A percentile compares a stretch with the other conserved stretches of the same genome.
These are phyloP conservation scores for Syzygium aromaticum DNA, from an alignment of 345 rosid species.

Conservation along the genomic window DNA sequence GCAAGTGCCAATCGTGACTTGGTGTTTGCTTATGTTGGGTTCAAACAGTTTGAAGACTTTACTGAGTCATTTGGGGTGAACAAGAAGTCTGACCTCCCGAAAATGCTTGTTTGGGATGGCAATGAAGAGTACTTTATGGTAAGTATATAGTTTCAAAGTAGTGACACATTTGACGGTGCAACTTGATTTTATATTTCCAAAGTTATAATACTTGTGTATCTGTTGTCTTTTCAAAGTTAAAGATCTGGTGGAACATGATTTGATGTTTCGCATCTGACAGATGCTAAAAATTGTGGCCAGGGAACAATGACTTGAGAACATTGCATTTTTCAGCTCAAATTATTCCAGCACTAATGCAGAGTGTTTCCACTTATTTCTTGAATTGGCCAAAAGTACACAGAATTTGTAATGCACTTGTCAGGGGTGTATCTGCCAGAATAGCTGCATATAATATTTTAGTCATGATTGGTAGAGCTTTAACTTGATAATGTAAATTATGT, in stretches of 20 bases:
- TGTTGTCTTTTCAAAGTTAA: background rate
- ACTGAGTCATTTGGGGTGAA: constrained; percentile 58
- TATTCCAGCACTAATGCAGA: background rate
- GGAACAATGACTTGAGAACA: background rate
- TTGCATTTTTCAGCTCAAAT: background rate
- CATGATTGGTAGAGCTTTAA: background rate
- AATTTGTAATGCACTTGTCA: background rate
- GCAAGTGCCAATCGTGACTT: constrained; percentile 89
- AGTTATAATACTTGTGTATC: background rate
- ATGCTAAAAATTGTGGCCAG: background rate
- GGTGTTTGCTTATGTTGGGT: constrained; percentile 80
- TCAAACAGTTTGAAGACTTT: constrained; percentile 72
- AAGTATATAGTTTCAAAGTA: constrained; percentile 5
- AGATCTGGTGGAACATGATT: background rate
- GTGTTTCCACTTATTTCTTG: background rate
- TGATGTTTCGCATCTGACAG: background rate
- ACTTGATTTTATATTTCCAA: background rate
- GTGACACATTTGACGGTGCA: background rate
- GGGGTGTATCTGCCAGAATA: background rate
- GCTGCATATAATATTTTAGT: background rate
- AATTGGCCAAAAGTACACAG: background rate
- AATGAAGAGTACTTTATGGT: constrained; percentile 65
- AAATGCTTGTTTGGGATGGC: constrained; percentile 85
- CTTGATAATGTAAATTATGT: background rate
- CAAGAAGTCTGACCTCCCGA: constrained; percentile 56